Base-by-base conservation (phyloP, 495 filamentous ascomycete genomes). In the Immersiella caudata region DNA sequence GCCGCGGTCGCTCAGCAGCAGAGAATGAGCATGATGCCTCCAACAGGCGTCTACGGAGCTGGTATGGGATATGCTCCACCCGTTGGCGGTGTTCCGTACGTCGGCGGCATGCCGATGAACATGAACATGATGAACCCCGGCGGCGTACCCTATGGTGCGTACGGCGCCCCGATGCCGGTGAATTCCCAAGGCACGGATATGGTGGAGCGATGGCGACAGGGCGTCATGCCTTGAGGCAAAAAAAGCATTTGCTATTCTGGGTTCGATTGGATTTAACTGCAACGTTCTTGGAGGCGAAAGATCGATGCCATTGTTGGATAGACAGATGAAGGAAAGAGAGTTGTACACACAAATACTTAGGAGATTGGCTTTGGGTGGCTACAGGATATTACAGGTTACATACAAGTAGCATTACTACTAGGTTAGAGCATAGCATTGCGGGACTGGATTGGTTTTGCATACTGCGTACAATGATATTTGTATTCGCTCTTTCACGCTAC, bases 151-250 rank as follows among this genome's bases (percentile, higher is more conserved):
- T 46, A 46, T 18, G 25, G 68, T 22, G 62, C 20, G 18, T 68
- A 71, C 67, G 75, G 73, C 25, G 75, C 78, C 70, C 79, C 76
- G 59, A 62, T 73, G 24, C 75, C 68, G 33, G 66, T 56, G 68
- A 49, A 79, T 82, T n/a, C 82, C 91, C 74, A 84, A 35, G 54
- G 63, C 87, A 73, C 91, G 4, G 68, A 91, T 62, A 86, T 91
- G 80, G 93, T 98, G 71, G 93, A 98, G 79, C 85, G 90, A 66
- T 98, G 94, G 94, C 86, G 94, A 72, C 88, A 92, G 79, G 91
- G 92, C 70, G 86, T 97, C 60, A 82, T 84, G 82, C 84, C 85
- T 68, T 86, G 21, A 59, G 40, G 11, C 40, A 46, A 5, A 46
- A 46, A 46, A 5, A 46, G 33, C 40, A 46, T 46, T 40, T 9